Evolutionary conservation across 106 monocot species (phyloP).

Genomic region (Hemerocallis citrina): DNA sequence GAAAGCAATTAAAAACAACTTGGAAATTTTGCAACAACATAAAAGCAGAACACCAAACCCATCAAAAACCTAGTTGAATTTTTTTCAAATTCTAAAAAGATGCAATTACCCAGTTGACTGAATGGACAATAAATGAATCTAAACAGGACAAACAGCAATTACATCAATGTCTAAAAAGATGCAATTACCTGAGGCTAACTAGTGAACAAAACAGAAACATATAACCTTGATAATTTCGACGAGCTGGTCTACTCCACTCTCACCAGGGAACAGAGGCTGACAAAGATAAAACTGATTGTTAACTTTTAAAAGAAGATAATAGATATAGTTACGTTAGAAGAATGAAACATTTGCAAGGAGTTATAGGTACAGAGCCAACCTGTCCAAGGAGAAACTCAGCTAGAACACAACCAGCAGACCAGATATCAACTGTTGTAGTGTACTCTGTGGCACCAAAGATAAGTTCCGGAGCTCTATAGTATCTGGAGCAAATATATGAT

Average conservation of each 20-base stretch:
- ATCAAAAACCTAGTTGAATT: too few species aligned
- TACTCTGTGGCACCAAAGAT: conserved; percentile 60
- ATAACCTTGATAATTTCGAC: conserved; percentile 29
- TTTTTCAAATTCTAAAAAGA: too few species aligned
- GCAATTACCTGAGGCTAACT: background rate
- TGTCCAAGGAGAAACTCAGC: conserved; percentile 20
- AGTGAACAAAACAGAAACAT: background rate
- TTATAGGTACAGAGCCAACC: background rate
- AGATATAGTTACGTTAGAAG: background rate
- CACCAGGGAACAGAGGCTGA: conserved; percentile 28
- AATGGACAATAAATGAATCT: too few species aligned
- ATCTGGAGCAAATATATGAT: conserved; percentile 52
- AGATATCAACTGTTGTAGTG: conserved; percentile 53
- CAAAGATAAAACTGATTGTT: background rate
- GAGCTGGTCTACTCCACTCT: conserved; percentile 29
- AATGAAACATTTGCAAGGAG: background rate
- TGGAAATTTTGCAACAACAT: too few species aligned
- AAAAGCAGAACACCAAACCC: too few species aligned
- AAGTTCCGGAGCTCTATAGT: conserved; percentile 50
- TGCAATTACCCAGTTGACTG: too few species aligned
- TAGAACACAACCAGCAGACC: conserved; percentile 56
- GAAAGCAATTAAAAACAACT: too few species aligned
- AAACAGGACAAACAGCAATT: too few species aligned
- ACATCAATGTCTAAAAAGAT: too few species aligned
- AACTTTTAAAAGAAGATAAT: background rate